phyloP scores from a whole-genome alignment of 352 stramenopile species.

The Peronospora tabacina region DNA sequence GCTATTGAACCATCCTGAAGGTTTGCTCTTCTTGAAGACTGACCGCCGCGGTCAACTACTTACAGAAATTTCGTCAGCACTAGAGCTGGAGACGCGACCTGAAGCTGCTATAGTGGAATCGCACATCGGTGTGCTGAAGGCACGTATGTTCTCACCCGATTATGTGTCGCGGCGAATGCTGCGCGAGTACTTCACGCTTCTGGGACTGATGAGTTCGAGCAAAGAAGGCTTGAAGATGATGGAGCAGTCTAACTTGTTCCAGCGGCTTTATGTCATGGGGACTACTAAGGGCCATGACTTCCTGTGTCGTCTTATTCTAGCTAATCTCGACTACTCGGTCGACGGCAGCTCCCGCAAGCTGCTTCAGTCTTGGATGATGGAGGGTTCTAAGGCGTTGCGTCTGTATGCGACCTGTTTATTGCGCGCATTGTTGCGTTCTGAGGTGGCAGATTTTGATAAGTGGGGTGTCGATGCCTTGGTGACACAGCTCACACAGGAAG shows the following conservation, averaged over 20 bases:
- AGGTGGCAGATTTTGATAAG: slow-evolving; percentile 84
- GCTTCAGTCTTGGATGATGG: slow-evolving; percentile 83
- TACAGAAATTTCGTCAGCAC: slow-evolving; percentile 76
- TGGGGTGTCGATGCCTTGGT: slow-evolving; percentile 84
- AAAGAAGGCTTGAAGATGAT: slow-evolving; percentile 88
- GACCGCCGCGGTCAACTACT: slow-evolving; percentile 76
- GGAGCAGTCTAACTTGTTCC: slow-evolving; percentile 87
- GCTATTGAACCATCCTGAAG: slow-evolving; percentile 80
- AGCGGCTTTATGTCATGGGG: slow-evolving; percentile 80
- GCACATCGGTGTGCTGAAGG: slow-evolving; percentile 81
- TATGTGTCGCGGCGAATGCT: slow-evolving; percentile 82
- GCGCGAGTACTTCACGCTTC: slow-evolving; percentile 85
- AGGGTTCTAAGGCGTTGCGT: slow-evolving; percentile 75
- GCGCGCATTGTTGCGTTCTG: slow-evolving; percentile 67
- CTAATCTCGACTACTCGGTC: slow-evolving; percentile 85
- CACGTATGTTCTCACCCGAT: slow-evolving; percentile 83
- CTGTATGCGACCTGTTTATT: slow-evolving; percentile 82
- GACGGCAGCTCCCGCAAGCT: slow-evolving; percentile 82
- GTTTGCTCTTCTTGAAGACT: slow-evolving; percentile 82
- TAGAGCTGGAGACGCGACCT: slow-evolving; percentile 76
- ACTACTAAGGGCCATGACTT: slow-evolving; percentile 85
- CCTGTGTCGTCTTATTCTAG: slow-evolving; percentile 80
- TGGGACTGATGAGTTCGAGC: slow-evolving; percentile 86
- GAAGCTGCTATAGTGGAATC: slow-evolving; percentile 85
- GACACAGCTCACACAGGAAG: slow-evolving; percentile 78